Evolutionary conservation across 331 rosid species (phyloP).

Genomic region (Prunus yedoensis): DNA sequence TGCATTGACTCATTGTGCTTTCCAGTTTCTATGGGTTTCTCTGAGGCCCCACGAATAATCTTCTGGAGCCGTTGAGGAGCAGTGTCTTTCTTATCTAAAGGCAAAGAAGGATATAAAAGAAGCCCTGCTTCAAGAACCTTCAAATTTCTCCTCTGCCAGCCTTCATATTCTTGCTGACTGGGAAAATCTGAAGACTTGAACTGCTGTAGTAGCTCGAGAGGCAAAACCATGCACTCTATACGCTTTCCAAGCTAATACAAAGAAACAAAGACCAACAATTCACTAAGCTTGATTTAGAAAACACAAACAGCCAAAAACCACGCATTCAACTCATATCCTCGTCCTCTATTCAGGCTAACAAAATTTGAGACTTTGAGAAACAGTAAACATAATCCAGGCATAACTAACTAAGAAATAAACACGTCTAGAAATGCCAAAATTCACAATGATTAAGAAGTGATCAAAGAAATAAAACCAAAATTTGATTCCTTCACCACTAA

Average conservation of each 20-base stretch:
- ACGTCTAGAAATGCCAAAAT: background rate
- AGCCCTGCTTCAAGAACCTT: slow-evolving; percentile 83
- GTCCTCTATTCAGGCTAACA: background rate
- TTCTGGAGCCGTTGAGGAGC: slow-evolving; percentile 63
- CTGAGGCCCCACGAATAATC: slow-evolving; percentile 64
- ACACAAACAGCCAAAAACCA: background rate
- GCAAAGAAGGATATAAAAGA: slow-evolving; percentile 62
- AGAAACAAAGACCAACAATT: slow-evolving; percentile 13
- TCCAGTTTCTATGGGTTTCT: slow-evolving; percentile 71
- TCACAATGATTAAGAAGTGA: background rate
- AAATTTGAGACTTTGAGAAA: background rate
- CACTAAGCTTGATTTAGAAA: background rate
- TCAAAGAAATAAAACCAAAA: background rate
- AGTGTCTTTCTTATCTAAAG: slow-evolving; percentile 58
- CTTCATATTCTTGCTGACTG: slow-evolving; percentile 69
- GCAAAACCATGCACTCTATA: slow-evolving; percentile 82
- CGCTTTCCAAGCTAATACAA: slow-evolving; percentile 72
- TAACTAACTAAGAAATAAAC: background rate
- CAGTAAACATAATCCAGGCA: background rate
- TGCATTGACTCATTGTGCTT: slow-evolving; percentile 76
- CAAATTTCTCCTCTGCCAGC: slow-evolving; percentile 85
- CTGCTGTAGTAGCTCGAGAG: slow-evolving; percentile 89
- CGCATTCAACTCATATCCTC: background rate
- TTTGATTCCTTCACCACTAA: slow-evolving; percentile 18
- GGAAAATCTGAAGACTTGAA: slow-evolving; percentile 77